Evolutionary conservation across 73 alveolate species (phyloP), one percentile per base, ranked within the genome.

Genomic region (Breviolum minutum): DNA sequence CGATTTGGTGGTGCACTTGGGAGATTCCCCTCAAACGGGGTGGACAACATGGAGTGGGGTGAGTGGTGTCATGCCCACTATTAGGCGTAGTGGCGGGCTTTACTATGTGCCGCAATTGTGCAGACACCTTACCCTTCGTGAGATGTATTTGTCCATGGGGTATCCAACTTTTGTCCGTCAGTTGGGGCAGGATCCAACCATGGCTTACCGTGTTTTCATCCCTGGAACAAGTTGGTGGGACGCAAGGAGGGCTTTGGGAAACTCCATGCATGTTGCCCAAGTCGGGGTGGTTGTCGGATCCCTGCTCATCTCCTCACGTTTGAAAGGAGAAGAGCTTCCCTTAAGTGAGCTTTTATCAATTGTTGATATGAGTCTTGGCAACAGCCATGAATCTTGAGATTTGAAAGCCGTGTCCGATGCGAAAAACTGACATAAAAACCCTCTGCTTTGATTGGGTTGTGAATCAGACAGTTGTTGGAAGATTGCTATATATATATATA

Each of bases 221-320:
- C 77, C 74, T 3, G 76, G 74, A 30, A 9, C 62, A 17, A 83
- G 73, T 5, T 83, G 93, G 93, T 8, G 68, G 29, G 93, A 83
- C 60, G 62, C 62, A 66, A 6, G 76, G 8, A 17, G 61, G 20
- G 93, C 93, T 3, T 27, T 83, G 11, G 93, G 93, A 30, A 83
- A 83, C 76, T 6, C 76, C 32, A 60, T 83, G 73, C 93, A 83
- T 29, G 93, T 83, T 7, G 93, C 93, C 16, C 93, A 83, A 60
- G 73, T 40, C 14, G 93, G 93, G 48, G 5, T n/a, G 10, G 48
- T 83, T 83, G 93, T 63, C 5, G 93, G 77, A 26, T 54, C 73
- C 93, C 14, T 83, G 71, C 73, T 83, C 16, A 12, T 64, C 22
- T 12, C 22, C 16, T 64, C 73, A 10, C 73, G 73, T 10, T 64